These are phyloP conservation scores for Cutaneotrichosporon arboriforme DNA, from an alignment of 1,284 basidiomycete genomes.

Conservation along the genomic window DNA sequence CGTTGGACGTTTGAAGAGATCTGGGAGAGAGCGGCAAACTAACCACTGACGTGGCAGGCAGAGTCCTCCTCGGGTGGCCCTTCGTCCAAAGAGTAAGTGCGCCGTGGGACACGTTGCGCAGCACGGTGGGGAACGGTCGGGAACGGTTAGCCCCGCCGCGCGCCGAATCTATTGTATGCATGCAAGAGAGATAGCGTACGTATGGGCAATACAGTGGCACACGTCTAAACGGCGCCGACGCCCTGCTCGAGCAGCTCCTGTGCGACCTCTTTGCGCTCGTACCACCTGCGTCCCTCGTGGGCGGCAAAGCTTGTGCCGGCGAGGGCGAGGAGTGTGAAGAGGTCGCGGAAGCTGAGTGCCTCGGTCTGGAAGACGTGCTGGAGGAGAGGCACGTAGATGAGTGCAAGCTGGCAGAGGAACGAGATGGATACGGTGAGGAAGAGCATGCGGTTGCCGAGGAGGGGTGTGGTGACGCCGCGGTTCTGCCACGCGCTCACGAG, in stretches of 20 bases:
- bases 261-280: conserved; percentile 57
- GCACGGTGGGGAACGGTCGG: too few relatives aligned
- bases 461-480: conserved; percentile 73
- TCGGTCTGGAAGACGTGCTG: conserved; percentile 93
- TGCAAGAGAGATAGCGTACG: too few relatives aligned
- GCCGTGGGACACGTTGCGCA: too few relatives aligned
- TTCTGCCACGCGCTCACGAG: conserved; percentile 91
- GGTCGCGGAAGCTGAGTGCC: conserved; percentile 63
- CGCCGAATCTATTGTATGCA: too few relatives aligned
- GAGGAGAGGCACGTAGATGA: conserved; percentile 86
- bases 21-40: too few relatives aligned
- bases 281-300: conserved; percentile 75
- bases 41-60: too few relatives aligned
- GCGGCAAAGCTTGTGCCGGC: conserved; percentile 63
- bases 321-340: conserved; percentile 66
- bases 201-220: too few relatives aligned
- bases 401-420: conserved; percentile 70
- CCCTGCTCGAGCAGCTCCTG: conserved; percentile 25
- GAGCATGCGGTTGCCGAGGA: conserved; percentile 82
- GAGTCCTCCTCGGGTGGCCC: too few relatives aligned
- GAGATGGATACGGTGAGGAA: conserved; percentile 78
- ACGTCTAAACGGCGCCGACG: background rate
- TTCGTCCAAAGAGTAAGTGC: too few relatives aligned
- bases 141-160: too few relatives aligned
- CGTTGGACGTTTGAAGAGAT: too few relatives aligned